Evolutionary conservation across 2,329 filamentous ascomycete genomes (phyloP).

Genomic region (Metarhizium album): DNA sequence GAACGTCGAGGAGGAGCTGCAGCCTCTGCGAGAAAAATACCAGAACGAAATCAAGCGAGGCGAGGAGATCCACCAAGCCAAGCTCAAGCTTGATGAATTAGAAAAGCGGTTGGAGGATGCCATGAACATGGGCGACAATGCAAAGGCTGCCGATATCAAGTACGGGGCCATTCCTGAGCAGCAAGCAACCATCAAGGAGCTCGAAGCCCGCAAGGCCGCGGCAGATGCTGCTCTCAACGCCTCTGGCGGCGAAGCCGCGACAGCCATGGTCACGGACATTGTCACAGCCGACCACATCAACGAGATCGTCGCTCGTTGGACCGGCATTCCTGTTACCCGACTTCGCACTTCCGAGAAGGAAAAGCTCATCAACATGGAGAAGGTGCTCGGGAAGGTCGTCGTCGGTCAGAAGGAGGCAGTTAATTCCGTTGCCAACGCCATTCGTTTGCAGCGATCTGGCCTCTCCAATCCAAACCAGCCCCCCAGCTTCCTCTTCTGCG

Average conservation of each 20-base stretch:
- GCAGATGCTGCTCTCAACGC: slow-evolving; percentile 62
- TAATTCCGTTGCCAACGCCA: slow-evolving; percentile 85
- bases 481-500: slow-evolving; percentile 96
- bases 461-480: slow-evolving; percentile 94
- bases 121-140: slow-evolving; percentile 74
- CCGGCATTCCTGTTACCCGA: slow-evolving; percentile 92
- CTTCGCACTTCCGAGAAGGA: slow-evolving; percentile 95
- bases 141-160: slow-evolving; percentile 83
- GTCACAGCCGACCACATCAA: slow-evolving; percentile 98
- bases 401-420: slow-evolving; percentile 94
- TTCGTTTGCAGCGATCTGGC: slow-evolving; percentile 87
- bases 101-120: slow-evolving; percentile 90
- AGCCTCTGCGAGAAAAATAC: slow-evolving; percentile 89
- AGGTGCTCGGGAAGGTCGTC: slow-evolving; percentile 69
- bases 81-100: slow-evolving; percentile 85
- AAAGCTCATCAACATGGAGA: slow-evolving; percentile 97
- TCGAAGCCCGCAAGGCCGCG: slow-evolving; percentile 70
- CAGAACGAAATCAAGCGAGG: slow-evolving; percentile 85
- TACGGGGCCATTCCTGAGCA: slow-evolving; percentile 97
- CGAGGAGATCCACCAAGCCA: slow-evolving; percentile 86
- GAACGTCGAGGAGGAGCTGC: slow-evolving; percentile 87
- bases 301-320: slow-evolving; percentile 94
- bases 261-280: slow-evolving; percentile 78
- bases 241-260: slow-evolving; percentile 44
- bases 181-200: slow-evolving; percentile 63